Conservation (phyloP, 2,329 filamentous ascomycete species). For the Neocatenulostroma microsporum region DNA sequence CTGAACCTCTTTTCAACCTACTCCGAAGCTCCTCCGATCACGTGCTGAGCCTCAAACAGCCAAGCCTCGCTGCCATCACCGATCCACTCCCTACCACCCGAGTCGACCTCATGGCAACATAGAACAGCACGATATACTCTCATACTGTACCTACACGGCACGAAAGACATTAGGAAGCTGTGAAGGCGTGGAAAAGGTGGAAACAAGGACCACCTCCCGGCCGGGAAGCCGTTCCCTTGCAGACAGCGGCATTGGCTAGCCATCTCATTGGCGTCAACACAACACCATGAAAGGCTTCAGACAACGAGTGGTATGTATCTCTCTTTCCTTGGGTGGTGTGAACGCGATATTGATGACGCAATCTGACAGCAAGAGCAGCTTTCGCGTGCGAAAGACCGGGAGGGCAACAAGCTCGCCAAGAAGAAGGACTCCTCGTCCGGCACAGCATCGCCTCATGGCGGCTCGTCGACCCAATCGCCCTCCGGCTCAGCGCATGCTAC, state of each 20-base stretch:
- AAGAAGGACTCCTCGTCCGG: constrained; percentile 54
- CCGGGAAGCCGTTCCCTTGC: constrained; percentile 17
- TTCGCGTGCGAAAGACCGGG: constrained; percentile 58
- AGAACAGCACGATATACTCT: too few relatives aligned
- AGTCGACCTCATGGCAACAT: too few relatives aligned
- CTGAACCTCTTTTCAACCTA: too few relatives aligned
- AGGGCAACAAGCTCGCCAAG: constrained; percentile 62
- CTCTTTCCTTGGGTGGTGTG: constrained; percentile 20
- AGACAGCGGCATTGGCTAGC: constrained; percentile 25
- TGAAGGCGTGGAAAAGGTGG: too few relatives aligned
- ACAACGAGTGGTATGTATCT: constrained; percentile 80
- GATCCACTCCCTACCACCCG: too few relatives aligned
- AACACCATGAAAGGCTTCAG: constrained; percentile 88
- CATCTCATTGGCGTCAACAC: constrained; percentile 7
- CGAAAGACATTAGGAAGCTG: too few relatives aligned
- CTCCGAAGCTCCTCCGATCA: too few relatives aligned
- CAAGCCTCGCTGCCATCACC: too few relatives aligned
- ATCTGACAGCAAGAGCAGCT: constrained; percentile 64
- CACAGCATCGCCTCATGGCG: constrained; percentile 65
- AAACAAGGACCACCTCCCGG: too few relatives aligned
- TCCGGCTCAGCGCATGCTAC: constrained; percentile 59
- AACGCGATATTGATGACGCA: constrained; percentile 21
- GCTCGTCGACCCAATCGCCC: constrained; percentile 48
- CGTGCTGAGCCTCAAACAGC: too few relatives aligned
- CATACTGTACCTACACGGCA: too few relatives aligned